Percentiles rank a stretch among this genome's conserved stretches.
phyloP scores from a whole-genome alignment of 2,329 filamentous ascomycete species.

The Orbilia brochopaga region DNA sequence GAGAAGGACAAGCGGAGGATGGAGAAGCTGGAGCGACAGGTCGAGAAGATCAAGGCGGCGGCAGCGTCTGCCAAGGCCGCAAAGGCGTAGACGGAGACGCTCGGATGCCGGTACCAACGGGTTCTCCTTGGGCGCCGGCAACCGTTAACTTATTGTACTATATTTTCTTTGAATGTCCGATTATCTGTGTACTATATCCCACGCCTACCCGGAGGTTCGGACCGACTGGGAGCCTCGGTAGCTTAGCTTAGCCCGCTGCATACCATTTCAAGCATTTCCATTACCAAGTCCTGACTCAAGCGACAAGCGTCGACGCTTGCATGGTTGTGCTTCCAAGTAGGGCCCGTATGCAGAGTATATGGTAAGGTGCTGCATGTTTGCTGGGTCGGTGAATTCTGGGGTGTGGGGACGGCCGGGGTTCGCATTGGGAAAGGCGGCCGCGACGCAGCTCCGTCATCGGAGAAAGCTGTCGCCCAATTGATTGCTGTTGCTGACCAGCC shows the following conservation, averaged over 20 bases:
- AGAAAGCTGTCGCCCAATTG: conserved; percentile 24
- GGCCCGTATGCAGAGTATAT: too few relatives aligned
- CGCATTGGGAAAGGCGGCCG: neutral
- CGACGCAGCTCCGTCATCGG: conserved; percentile 43
- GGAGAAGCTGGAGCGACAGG: conserved; percentile 30
- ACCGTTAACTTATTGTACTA: neutral
- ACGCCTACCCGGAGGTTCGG: neutral
- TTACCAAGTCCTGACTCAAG: neutral
- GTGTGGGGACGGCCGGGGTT: neutral
- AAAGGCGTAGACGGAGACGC: neutral
- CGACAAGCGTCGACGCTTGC: too few relatives aligned
- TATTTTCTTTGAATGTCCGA: neutral
- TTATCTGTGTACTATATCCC: neutral
- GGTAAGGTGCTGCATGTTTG: too few relatives aligned
- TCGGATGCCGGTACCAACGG: neutral
- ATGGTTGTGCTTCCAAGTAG: too few relatives aligned
- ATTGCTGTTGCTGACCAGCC: neutral
- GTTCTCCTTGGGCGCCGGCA: neutral
- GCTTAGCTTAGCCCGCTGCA: neutral
- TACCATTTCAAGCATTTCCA: neutral
- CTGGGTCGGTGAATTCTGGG: too few relatives aligned
- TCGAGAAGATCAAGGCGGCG: conserved; percentile 12
- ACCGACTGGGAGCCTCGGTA: neutral
- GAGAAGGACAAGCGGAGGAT: conserved; percentile 36
- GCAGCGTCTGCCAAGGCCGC: neutral